Evolutionary conservation across 768 basidiomycete genomes (phyloP).

Genomic region (Lactarius hengduanensis): DNA sequence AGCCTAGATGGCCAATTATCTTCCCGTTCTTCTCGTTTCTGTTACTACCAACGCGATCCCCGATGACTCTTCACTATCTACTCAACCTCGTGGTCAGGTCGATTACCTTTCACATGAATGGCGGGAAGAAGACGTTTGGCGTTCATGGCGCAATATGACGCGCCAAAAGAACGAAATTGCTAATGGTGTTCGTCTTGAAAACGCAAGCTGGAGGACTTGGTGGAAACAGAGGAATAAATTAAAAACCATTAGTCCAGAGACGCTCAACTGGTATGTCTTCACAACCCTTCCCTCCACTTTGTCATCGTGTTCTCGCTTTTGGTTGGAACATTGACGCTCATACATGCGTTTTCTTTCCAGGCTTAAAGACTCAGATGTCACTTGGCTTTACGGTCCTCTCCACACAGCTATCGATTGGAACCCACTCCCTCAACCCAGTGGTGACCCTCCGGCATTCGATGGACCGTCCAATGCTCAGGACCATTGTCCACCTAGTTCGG

Average conservation of each 20-base stretch:
- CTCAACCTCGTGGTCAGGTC: constrained; percentile 87
- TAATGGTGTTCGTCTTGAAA: constrained; percentile 92
- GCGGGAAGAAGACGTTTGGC: constrained; percentile 98
- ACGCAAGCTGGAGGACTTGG: constrained; percentile 98
- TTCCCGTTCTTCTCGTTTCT: constrained; percentile 67
- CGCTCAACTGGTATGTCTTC: constrained; percentile 86
- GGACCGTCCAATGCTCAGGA: constrained; percentile 47
- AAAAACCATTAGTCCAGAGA: constrained; percentile 93
- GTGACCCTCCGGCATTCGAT: constrained; percentile 40
- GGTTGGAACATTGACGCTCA: constrained; percentile 6
- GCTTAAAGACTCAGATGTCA: constrained; percentile 99
- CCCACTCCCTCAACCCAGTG: constrained; percentile 57
- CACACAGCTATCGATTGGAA: constrained; percentile 91
- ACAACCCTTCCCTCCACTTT: not conserved
- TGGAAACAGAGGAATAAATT: constrained; percentile 98
- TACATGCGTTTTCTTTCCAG: constrained; percentile 43
- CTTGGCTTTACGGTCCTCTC: constrained; percentile 97
- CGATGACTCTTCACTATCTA: constrained; percentile 80
- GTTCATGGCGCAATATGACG: constrained; percentile 98
- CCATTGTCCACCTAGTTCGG: constrained; percentile 48
- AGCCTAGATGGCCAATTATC: constrained; percentile 58
- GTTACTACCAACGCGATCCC: constrained; percentile 51
- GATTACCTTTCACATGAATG: constrained; percentile 98
- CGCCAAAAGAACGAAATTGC: constrained; percentile 97
- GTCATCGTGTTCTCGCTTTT: not conserved